Percentiles rank a stretch among this genome's conserved stretches.
Evolutionary conservation across 305 asterid genomes (phyloP).

Genomic region (Fraxinus greggii): DNA sequence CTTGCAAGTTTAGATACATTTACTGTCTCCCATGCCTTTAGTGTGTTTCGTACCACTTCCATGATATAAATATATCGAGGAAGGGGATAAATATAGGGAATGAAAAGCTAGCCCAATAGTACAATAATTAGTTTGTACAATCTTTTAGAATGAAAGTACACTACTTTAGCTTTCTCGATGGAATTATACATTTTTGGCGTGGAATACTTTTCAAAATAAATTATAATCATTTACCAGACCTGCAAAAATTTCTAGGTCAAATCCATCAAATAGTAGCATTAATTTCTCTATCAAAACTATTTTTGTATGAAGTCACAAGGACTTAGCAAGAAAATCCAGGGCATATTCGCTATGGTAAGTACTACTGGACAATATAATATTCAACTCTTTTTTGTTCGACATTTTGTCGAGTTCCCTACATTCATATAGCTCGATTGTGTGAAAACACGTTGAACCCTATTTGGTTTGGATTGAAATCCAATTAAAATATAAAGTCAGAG

Average conservation of each 20-base stretch:
- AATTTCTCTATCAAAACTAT: background rate
- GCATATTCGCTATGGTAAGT: background rate
- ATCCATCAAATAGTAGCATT: background rate
- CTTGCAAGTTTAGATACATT: background rate
- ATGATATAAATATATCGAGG: background rate
- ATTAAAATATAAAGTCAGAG: no score
- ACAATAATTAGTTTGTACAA: background rate
- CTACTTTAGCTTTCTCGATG: background rate
- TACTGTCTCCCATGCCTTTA: background rate
- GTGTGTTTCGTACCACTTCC: background rate
- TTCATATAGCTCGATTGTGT: background rate
- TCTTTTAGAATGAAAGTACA: background rate
- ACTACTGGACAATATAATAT: background rate
- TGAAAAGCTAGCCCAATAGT: background rate
- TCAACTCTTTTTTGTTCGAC: no score
- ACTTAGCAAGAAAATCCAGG: background rate
- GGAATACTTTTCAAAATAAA: background rate
- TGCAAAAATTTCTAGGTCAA: background rate
- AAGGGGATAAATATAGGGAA: background rate
- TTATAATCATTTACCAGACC: background rate
- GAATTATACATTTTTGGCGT: background rate
- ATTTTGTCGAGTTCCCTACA: background rate
- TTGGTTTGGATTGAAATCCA: no score
- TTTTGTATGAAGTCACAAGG: slow-evolving; percentile 13
- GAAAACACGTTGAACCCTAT: background rate